Percentiles rank a stretch among this genome's conserved stretches.
Conservation (phyloP, 1,139 yeast species). For the Suhomyces terraborum region DNA sequence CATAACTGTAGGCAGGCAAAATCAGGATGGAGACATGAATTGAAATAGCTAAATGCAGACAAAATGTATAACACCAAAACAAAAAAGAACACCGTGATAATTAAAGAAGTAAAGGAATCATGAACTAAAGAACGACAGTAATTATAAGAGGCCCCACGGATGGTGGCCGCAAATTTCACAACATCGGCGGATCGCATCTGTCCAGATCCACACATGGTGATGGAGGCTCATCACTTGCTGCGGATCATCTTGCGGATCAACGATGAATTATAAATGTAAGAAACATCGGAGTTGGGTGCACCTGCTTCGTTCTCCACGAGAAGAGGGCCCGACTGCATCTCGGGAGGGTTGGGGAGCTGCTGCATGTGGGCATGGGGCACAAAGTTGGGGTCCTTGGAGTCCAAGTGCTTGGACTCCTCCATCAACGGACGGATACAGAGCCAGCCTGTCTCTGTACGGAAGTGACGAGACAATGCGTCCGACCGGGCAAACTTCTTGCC, state of each 20-base stretch:
- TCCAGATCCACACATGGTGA: too few relatives aligned
- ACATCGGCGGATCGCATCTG: too few relatives aligned
- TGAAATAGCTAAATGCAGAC: slow-evolving; percentile 4
- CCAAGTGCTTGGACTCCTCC: slow-evolving; percentile 37
- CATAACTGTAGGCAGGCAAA: neutral
- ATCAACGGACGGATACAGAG: slow-evolving; percentile 55
- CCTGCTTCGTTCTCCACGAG: slow-evolving; percentile 1
- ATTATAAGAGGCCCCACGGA: neutral
- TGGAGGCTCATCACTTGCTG: slow-evolving; percentile 8
- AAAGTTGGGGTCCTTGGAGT: slow-evolving; percentile 25
- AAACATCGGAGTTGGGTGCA: slow-evolving; percentile 6
- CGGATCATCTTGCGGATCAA: slow-evolving; percentile 12
- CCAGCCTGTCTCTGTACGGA: slow-evolving; percentile 62
- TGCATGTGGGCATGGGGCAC: slow-evolving; percentile 4
- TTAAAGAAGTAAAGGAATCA: slow-evolving; percentile 2
- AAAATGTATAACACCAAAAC: slow-evolving; percentile 3
- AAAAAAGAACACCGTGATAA: slow-evolving; percentile 1
- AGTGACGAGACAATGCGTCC: slow-evolving; percentile 60
- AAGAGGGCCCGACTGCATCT: slow-evolving; percentile 2
- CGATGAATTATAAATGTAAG: slow-evolving; percentile 12
- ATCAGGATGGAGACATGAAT: neutral
- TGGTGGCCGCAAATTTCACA: too few relatives aligned
- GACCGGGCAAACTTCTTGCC: slow-evolving; percentile 59
- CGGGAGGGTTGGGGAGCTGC: slow-evolving; percentile 3
- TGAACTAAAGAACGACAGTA: neutral